Evolutionary conservation across 768 basidiomycete species (phyloP).

Genomic region (Cubamyces sp.): DNA sequence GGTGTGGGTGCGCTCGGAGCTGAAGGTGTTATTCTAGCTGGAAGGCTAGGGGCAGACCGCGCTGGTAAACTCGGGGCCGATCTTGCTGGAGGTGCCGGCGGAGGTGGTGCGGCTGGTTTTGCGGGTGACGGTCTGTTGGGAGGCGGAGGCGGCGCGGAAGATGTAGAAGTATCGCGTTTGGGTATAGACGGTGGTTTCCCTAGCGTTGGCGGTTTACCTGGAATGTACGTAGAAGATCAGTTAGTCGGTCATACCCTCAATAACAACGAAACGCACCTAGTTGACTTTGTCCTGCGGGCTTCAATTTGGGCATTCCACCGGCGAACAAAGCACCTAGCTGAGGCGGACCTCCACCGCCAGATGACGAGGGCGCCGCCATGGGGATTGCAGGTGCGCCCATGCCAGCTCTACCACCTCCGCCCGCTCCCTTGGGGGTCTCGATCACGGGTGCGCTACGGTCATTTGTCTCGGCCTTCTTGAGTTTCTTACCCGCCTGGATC

Average conservation of each 20-base stretch:
- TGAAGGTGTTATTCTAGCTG: slow-evolving; percentile 43
- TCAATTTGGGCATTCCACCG: slow-evolving; percentile 90
- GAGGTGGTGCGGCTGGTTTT: slow-evolving; percentile 31
- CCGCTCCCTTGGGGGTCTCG: slow-evolving; percentile 47
- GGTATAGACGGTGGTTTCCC: slow-evolving; percentile 73
- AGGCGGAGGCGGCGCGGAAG: slow-evolving; percentile 40
- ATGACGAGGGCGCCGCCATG: slow-evolving; percentile 23
- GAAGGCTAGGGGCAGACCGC: slow-evolving; percentile 20
- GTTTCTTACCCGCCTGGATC: slow-evolving; percentile 79
- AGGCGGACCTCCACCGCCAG: slow-evolving; percentile 61
- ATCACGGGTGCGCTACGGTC: slow-evolving; percentile 76
- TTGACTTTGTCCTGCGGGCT: slow-evolving; percentile 64
- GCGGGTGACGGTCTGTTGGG: slow-evolving; percentile 36
- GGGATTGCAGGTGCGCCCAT: slow-evolving; percentile 34
- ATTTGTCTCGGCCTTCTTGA: slow-evolving; percentile 84
- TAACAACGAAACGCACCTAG: slow-evolving; percentile 45
- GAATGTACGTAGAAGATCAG: slow-evolving; percentile 4
- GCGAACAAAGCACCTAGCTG: slow-evolving; percentile 88
- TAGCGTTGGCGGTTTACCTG: slow-evolving; percentile 64
- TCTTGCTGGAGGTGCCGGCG: slow-evolving; percentile 42
- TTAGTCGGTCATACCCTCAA: slow-evolving; percentile 10
- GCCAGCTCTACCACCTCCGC: slow-evolving; percentile 39
- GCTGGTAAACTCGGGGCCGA: slow-evolving; percentile 19
- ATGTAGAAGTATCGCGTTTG: slow-evolving; percentile 45
- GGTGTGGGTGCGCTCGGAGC: slow-evolving; percentile 38